Base-by-base conservation (phyloP, 305 asterid species). In the Solanum chacoense region DNA sequence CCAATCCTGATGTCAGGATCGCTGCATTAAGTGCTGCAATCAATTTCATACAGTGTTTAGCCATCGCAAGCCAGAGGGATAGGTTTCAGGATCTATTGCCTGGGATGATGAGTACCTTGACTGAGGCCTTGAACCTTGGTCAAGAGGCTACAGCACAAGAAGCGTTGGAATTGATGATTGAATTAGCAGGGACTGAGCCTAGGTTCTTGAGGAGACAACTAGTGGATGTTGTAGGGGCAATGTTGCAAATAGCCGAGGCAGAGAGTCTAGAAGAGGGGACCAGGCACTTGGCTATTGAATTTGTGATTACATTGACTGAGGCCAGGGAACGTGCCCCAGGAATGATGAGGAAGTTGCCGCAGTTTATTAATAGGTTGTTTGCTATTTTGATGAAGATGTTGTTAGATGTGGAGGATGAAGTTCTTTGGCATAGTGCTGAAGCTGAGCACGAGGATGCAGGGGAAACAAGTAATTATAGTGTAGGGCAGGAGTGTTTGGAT, bases 331-430 rank as follows among this genome's bases (percentile, higher is more conserved):
- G 90, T 42, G 88, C 91, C 11, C 91, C 91, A 8, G 91, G 91
- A 29, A 90, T 90, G 91, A 76, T 90, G 91, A 90, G 91, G 90
- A 88, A 90, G 86, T 75, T 90, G 88, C 90, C 91, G 0, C 90
- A 85, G 90, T 90, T 90, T 72, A 88, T 90, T 40, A 90, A 73
- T 12, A 63, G 90, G 74, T 45, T 90, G 81, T 90, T 90, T 90
- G 88, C 87, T 2, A 88, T 85, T 84, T 88, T 90, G 86, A 84
- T 90, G 91, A 90, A 88, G 65, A 88, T 90, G 88, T 84, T 90
- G 89, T 18, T 87, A 65, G 90, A 90, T 90, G 63, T 90, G 14
- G 91, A 90, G 13, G 91, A 90, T 76, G 91, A 85, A 69, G 85
- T 90, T 10, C 85, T 85, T 18, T 90, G 90, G 91, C 90, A 90